Evolutionary conservation across 768 basidiomycete genomes (phyloP), one percentile per base, ranked within the genome.

Genomic region (Gloeostereum incarnatum): DNA sequence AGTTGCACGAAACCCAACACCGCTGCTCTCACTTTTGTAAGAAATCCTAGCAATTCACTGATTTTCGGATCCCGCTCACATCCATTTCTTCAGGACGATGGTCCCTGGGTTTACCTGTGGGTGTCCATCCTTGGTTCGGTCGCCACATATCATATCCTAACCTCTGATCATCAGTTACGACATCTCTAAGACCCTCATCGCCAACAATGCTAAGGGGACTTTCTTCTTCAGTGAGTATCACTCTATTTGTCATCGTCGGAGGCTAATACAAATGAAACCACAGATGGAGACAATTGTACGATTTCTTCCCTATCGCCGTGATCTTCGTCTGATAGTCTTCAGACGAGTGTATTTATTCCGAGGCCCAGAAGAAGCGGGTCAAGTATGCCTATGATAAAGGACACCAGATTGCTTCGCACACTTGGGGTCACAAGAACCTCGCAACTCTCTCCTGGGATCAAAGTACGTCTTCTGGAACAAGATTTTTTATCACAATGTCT

Each of bases 341-440:
- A 68, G 65, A 55, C 25, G 56, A 38, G 9, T 69, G 67, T 41
- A 67, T 67, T 18, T 69, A 67, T 45, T 48, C 60, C 36, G 36
- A 45, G 2, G 62, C 58, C 17, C 42, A 47, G 23, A 49, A 54
- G 6, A 48, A 56, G 11, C 53, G 59, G 7, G 59, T 68, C 20
- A 53, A 57, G 20, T 60, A 63, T 37, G 62, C 60, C 10, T 63
- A 58, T 40, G 46, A 50, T 30, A 47, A 61, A 6, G 68, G 67
- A 5, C 67, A 69, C 43, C 60, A 66, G 47, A 50, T 71, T 35
- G 63, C 51, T 0, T 68, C 66, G 5, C 69, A 71, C 46, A 71
- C 68, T 2, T 69, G 68, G 67, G 45, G 49, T 6, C 69, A 71
- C 40, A 40, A 35, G n/a, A 57, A 66, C 46, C 47, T 70, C 29